Evolutionary conservation across 2,329 filamentous ascomycete species (phyloP).

Genomic region (Fusarium torulosum): DNA sequence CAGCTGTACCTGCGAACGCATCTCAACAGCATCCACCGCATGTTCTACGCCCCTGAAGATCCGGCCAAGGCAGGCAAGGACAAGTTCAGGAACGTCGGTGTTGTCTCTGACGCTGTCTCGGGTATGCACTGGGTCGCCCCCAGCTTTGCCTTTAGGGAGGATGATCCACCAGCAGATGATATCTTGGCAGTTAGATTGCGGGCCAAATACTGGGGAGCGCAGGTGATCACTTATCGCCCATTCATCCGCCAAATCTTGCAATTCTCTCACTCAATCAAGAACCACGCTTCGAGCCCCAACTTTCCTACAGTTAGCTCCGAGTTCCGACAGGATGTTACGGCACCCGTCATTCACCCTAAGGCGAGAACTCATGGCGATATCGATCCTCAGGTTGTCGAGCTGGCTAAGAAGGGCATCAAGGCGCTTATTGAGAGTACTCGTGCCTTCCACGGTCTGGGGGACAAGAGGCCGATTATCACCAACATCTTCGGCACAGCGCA

Average conservation of each 20-base stretch:
- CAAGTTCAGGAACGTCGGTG: constrained; percentile 61
- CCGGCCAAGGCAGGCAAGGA: constrained; percentile 51
- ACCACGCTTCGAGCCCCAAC: constrained; percentile 52
- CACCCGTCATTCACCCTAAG: constrained; percentile 55
- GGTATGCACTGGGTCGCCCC: constrained; percentile 62
- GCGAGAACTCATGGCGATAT: constrained; percentile 56
- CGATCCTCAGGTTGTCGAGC: constrained; percentile 61
- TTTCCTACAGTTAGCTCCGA: constrained; percentile 51
- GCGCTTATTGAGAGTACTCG: constrained; percentile 87
- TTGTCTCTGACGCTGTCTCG: constrained; percentile 59
- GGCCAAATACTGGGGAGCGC: constrained; percentile 94
- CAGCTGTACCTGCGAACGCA: constrained; percentile 75
- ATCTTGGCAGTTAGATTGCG: constrained; percentile 87
- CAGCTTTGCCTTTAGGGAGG: constrained; percentile 70
- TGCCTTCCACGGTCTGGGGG: constrained; percentile 77
- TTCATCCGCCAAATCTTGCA: constrained; percentile 72
- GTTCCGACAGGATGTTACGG: constrained; percentile 54
- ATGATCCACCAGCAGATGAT: constrained; percentile 77
- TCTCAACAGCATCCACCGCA: constrained; percentile 72
- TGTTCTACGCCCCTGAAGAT: constrained; percentile 64
- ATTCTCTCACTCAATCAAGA: constrained; percentile 56
- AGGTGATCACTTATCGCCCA: constrained; percentile 88
- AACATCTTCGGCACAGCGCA: constrained; percentile 96
- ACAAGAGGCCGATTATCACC: constrained; percentile 84
- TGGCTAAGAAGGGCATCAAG: constrained; percentile 73